Evolutionary conservation across 2,329 filamentous ascomycete genomes (phyloP).

Genomic region (Aspergillus intermedius): DNA sequence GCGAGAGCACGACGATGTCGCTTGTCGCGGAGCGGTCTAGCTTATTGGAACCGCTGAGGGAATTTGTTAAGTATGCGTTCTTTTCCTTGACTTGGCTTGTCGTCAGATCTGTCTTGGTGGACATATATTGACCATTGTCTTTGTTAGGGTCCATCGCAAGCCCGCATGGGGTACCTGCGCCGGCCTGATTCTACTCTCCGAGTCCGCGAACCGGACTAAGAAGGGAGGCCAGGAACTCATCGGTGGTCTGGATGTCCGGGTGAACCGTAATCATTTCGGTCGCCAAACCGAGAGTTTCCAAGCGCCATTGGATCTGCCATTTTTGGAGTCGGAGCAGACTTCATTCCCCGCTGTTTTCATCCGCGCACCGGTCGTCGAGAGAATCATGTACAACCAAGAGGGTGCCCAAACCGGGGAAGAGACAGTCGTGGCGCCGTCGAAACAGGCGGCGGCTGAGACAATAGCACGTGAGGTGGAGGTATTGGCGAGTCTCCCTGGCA

Average conservation of each 20-base stretch:
- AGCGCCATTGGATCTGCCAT: conserved; percentile 64
- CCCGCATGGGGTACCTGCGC: conserved; percentile 96
- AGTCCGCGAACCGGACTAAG: conserved; percentile 82
- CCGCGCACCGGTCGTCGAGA: conserved; percentile 85
- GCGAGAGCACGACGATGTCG: conserved; percentile 90
- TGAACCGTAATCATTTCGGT: conserved; percentile 92
- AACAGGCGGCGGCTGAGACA: conserved; percentile 40
- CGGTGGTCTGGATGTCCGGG: conserved; percentile 81
- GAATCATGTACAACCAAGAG: conserved; percentile 53
- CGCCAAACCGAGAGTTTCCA: conserved; percentile 90
- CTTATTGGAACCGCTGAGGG: conserved; percentile 72
- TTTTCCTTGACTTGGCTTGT: not conserved
- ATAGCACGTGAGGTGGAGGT: conserved; percentile 50
- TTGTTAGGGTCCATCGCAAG: conserved; percentile 59
- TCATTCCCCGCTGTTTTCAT: conserved; percentile 86
- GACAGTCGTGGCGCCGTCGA: conserved; percentile 53
- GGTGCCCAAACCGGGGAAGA: conserved; percentile 48
- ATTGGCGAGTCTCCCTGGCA: conserved; percentile 51
- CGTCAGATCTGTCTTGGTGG: not conserved
- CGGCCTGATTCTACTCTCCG: conserved; percentile 82
- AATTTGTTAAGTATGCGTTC: conserved; percentile 76
- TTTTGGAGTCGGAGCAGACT: conserved; percentile 44
- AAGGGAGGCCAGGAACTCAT: conserved; percentile 88
- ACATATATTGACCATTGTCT: conserved; percentile 11
- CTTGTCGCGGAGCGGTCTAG: conserved; percentile 76